phyloP scores from a whole-genome alignment of 257 asterid genomes.

The Scutellaria barbata region DNA sequence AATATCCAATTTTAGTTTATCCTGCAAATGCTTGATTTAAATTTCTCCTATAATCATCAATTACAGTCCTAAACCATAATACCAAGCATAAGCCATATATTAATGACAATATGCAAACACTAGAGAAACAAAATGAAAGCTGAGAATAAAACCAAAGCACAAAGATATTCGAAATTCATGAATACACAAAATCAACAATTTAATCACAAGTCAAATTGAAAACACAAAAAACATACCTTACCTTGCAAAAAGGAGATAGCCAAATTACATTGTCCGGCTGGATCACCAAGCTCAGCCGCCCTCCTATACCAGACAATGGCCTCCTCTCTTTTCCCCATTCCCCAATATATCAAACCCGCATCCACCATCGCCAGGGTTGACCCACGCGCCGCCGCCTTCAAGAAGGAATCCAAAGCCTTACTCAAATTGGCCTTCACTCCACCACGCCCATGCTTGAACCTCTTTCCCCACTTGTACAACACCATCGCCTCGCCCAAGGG shows the following conservation, averaged over 20 bases:
- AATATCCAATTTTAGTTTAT: too few species aligned
- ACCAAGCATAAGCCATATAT: background rate
- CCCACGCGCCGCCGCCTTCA: constrained; percentile 89
- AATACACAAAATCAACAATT: background rate
- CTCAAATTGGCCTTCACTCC: constrained; percentile 53
- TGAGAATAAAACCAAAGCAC: too few species aligned
- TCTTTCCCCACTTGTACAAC: constrained; percentile 62
- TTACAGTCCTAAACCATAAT: constrained; percentile 12
- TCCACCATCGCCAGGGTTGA: constrained; percentile 87
- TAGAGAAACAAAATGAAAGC: too few species aligned
- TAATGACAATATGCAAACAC: too few species aligned
- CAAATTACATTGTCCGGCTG: constrained; percentile 80
- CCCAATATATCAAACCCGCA: constrained; percentile 82
- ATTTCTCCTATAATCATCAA: constrained; percentile 20
- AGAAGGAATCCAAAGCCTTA: constrained; percentile 70
- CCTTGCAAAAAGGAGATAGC: constrained; percentile 79
- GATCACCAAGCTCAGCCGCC: constrained; percentile 81
- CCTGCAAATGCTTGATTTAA: too few species aligned
- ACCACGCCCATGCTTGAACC: constrained; percentile 76
- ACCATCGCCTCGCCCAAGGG: constrained; percentile 77
- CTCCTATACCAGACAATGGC: constrained; percentile 59
- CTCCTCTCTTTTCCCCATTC: constrained; percentile 60
- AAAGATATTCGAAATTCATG: background rate
- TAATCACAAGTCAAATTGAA: background rate
- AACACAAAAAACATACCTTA: constrained; percentile 46